Evolutionary conservation across 164 flowering plant genomes (phyloP).

Genomic region (Tetrastigma voinierianum): DNA sequence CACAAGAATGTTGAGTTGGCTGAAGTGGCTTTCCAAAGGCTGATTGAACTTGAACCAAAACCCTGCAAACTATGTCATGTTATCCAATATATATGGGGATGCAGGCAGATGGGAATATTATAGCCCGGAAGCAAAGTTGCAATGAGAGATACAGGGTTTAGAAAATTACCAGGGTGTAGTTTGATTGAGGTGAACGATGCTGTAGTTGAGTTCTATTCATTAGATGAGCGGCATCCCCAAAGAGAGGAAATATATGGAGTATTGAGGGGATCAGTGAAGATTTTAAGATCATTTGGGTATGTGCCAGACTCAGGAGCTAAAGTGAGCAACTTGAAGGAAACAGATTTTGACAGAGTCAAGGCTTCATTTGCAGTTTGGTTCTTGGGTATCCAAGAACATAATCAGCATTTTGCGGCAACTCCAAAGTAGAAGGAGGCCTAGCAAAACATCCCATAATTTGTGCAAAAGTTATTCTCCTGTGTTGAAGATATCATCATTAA

Average conservation of each 20-base stretch:
- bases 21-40: constrained; percentile 48
- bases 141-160: constrained; percentile 47
- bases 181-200: constrained; percentile 51
- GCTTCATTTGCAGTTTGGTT: too few relatives aligned
- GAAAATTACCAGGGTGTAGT: constrained; percentile 66
- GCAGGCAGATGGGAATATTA: constrained; percentile 51
- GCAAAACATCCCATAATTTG: too few relatives aligned
- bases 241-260: constrained; percentile 44
- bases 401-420: too few relatives aligned
- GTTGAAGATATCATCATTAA: too few relatives aligned
- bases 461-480: too few relatives aligned
- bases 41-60: constrained; percentile 62
- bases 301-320: constrained; percentile 22
- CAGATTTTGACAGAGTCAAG: too few relatives aligned
- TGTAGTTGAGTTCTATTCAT: constrained; percentile 51
- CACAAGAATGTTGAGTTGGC: constrained; percentile 54
- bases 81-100: constrained; percentile 62
- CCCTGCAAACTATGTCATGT: constrained; percentile 61
- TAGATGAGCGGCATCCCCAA: constrained; percentile 57
- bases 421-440: too few relatives aligned
- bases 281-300: constrained; percentile 35
- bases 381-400: too few relatives aligned
- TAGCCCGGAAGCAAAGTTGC: constrained; percentile 54
- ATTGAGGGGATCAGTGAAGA: constrained; percentile 38
- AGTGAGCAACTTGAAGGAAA: constrained; percentile 2